Conservation (phyloP, 257 asterid species). For the Solanum sitiens region DNA sequence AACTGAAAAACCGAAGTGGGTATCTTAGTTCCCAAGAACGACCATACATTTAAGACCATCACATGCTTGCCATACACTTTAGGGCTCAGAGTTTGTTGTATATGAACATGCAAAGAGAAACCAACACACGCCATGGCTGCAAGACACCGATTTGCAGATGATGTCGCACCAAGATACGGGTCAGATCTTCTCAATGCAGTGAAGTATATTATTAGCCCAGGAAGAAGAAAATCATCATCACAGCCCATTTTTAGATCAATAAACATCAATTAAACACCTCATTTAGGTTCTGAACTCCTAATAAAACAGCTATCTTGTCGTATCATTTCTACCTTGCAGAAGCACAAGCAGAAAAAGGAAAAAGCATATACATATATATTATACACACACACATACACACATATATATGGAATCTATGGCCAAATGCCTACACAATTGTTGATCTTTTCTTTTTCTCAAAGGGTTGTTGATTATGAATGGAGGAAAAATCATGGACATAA, state of each 20-base stretch:
- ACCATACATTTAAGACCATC: neutral
- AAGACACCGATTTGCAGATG: neutral
- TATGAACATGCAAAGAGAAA: neutral
- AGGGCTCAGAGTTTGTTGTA: constrained; percentile 5
- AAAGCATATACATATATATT: neutral
- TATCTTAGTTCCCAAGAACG: neutral
- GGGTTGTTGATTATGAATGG: neutral
- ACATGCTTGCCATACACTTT: neutral
- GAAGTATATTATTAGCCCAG: neutral
- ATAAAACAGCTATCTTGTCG: neutral
- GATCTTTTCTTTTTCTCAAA: neutral
- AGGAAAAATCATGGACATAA: neutral
- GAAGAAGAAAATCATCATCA: constrained; percentile 7
- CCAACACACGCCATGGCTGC: constrained; percentile 15
- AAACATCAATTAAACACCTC: neutral
- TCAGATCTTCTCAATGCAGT: neutral
- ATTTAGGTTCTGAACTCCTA: neutral
- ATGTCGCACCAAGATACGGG: constrained; percentile 6
- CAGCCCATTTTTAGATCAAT: constrained; percentile 1
- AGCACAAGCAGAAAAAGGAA: neutral
- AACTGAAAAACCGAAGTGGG: neutral
- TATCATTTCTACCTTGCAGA: neutral
- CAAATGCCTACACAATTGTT: neutral
- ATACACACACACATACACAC: neutral
- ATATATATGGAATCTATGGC: neutral